phyloP scores from a whole-genome alignment of 345 rosid genomes.

The Pistacia atlantica region DNA sequence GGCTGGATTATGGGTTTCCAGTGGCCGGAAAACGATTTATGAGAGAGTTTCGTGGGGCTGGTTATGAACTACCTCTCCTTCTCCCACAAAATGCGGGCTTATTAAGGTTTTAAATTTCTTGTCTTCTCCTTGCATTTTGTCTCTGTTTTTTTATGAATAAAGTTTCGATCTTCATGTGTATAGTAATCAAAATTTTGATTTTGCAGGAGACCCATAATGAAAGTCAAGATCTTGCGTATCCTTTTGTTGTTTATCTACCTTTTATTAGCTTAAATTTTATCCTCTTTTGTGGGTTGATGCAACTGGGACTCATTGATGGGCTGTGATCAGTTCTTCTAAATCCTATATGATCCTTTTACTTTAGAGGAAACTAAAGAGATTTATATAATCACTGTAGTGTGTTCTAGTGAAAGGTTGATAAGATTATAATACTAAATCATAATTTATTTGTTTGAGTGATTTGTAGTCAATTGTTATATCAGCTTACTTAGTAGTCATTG shows the following conservation, averaged over 20 bases:
- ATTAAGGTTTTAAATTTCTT: not conserved
- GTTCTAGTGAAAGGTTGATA: not conserved
- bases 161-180: not conserved
- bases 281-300: not conserved
- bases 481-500: too few relatives aligned
- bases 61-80: too few relatives aligned
- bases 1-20: too few relatives aligned
- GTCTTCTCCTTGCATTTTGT: not conserved
- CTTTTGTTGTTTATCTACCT: constrained; percentile 14
- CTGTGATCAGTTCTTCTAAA: not conserved
- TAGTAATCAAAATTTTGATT: not conserved
- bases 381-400: too few relatives aligned
- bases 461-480: too few relatives aligned
- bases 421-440: not conserved
- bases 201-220: constrained; percentile 46
- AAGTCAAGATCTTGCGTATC: constrained; percentile 74
- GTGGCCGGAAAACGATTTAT: too few relatives aligned
- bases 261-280: not conserved
- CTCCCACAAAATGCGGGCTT: too few relatives aligned
- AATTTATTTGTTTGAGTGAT: not conserved
- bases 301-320: not conserved
- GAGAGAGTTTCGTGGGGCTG: too few relatives aligned
- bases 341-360: not conserved
- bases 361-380: not conserved
- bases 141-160: not conserved